phyloP scores from a whole-genome alignment of 2,329 filamentous ascomycete genomes.

The Xylaria sp. region DNA sequence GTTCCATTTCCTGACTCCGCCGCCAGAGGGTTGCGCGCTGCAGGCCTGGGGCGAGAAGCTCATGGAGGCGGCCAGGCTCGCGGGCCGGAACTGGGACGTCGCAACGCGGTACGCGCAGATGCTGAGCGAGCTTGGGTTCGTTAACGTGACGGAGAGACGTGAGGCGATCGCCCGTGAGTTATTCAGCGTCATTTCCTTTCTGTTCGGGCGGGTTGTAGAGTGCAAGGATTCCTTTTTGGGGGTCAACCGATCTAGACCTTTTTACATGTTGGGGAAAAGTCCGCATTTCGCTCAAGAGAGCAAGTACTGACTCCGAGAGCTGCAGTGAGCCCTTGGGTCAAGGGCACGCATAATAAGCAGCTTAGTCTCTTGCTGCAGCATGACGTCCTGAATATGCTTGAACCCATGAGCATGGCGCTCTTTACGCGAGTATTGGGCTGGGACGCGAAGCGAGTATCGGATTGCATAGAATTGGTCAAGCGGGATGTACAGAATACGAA shows the following conservation, averaged over 20 bases:
- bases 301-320: background rate
- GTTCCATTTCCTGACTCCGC: slow-evolving; percentile 34
- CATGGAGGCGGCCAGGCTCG: slow-evolving; percentile 28
- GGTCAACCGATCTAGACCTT: background rate
- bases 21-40: slow-evolving; percentile 32
- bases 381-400: slow-evolving; percentile 32
- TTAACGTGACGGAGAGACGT: slow-evolving; percentile 27
- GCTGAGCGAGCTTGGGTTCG: slow-evolving; percentile 33
- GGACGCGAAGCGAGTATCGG: slow-evolving; percentile 23
- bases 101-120: slow-evolving; percentile 29
- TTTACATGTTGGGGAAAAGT: background rate
- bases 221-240: background rate
- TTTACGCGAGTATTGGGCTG: slow-evolving; percentile 36
- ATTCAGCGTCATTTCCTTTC: background rate
- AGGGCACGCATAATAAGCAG: slow-evolving; percentile 32
- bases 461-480: slow-evolving; percentile 32
- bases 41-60: slow-evolving; percentile 31
- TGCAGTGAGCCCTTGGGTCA: slow-evolving; percentile 33
- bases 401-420: slow-evolving; percentile 36
- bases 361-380: slow-evolving; percentile 32
- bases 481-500: slow-evolving; percentile 31
- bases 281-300: background rate
- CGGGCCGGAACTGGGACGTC: slow-evolving; percentile 34
- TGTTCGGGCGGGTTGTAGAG: no score
- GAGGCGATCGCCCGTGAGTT: slow-evolving; percentile 25